Conservation (phyloP, 768 basidiomycete species). For the Hysterangium stoloniferum region DNA sequence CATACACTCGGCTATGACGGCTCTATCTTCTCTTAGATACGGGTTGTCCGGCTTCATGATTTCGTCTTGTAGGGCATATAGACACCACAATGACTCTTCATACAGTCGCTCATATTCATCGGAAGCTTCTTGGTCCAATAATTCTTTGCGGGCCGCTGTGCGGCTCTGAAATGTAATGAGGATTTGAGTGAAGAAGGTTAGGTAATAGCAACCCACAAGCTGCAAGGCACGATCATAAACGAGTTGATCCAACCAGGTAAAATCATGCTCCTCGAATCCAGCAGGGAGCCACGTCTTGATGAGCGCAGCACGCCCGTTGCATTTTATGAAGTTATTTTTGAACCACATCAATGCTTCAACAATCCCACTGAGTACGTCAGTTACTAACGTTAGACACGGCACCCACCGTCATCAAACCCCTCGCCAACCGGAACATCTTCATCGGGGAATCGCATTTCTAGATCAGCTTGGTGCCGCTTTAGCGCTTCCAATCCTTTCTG, state of each 20-base stretch:
- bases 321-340: slow-evolving; percentile 88
- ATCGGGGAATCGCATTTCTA: slow-evolving; percentile 73
- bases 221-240: slow-evolving; percentile 88
- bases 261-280: slow-evolving; percentile 69
- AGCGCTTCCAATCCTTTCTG: slow-evolving; percentile 88
- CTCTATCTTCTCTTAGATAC: slow-evolving; percentile 75
- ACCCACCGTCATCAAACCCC: slow-evolving; percentile 69
- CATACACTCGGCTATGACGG: slow-evolving; percentile 71
- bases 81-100: slow-evolving; percentile 90
- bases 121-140: slow-evolving; percentile 66
- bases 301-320: slow-evolving; percentile 82
- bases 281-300: slow-evolving; percentile 84
- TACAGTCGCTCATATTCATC: slow-evolving; percentile 90
- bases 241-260: slow-evolving; percentile 81
- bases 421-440: slow-evolving; percentile 70
- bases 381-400: slow-evolving; percentile 15
- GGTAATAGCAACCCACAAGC: slow-evolving; percentile 45
- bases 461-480: slow-evolving; percentile 67
- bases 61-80: slow-evolving; percentile 89
- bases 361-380: not conserved
- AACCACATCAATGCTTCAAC: slow-evolving; percentile 76
- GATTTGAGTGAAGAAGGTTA: slow-evolving; percentile 1
- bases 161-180: slow-evolving; percentile 55
- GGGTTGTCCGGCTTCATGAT: slow-evolving; percentile 74
- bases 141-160: slow-evolving; percentile 84